A percentile compares a stretch with the other conserved stretches of the same genome.
These are phyloP conservation scores for Neoconidiobolus thromboides DNA, from an alignment of 371 early-diverging fungal species.

Conservation along the genomic window DNA sequence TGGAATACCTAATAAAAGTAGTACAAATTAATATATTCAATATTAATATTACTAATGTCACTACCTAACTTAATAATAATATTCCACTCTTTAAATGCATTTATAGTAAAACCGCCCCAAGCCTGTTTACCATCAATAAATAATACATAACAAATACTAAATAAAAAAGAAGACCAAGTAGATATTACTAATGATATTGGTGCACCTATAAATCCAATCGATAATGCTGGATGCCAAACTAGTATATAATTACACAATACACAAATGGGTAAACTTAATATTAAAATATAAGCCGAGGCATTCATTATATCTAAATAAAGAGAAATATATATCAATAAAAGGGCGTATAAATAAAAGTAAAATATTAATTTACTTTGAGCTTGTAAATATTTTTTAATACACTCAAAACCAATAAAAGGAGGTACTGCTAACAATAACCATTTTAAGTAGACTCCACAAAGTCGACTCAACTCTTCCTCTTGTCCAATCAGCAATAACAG, in stretches of 20 bases:
- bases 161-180: too few species aligned
- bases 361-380: slow-evolving; percentile 27
- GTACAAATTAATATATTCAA: too few species aligned
- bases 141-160: slow-evolving; percentile 36
- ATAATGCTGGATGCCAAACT: slow-evolving; percentile 44
- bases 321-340: slow-evolving; percentile 7
- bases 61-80: slow-evolving; percentile 47
- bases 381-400: slow-evolving; percentile 58
- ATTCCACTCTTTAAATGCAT: slow-evolving; percentile 36
- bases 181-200: slow-evolving; percentile 20
- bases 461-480: slow-evolving; percentile 23
- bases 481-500: slow-evolving; percentile 32
- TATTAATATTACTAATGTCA: slow-evolving; percentile 9
- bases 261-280: slow-evolving; percentile 53
- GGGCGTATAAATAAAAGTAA: background rate
- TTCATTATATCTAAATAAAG: slow-evolving; percentile 42
- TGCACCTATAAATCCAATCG: slow-evolving; percentile 65
- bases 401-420: slow-evolving; percentile 57
- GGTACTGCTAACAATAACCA: slow-evolving; percentile 48
- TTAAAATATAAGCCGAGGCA: slow-evolving; percentile 50
- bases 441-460: slow-evolving; percentile 36
- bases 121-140: slow-evolving; percentile 44
- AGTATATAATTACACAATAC: slow-evolving; percentile 44
- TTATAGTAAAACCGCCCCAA: slow-evolving; percentile 75
- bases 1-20: slow-evolving; percentile 21